Evolutionary conservation across 1,284 basidiomycete genomes (phyloP), one percentile per base, ranked within the genome.

Genomic region (Cryptococcus neoformans): DNA sequence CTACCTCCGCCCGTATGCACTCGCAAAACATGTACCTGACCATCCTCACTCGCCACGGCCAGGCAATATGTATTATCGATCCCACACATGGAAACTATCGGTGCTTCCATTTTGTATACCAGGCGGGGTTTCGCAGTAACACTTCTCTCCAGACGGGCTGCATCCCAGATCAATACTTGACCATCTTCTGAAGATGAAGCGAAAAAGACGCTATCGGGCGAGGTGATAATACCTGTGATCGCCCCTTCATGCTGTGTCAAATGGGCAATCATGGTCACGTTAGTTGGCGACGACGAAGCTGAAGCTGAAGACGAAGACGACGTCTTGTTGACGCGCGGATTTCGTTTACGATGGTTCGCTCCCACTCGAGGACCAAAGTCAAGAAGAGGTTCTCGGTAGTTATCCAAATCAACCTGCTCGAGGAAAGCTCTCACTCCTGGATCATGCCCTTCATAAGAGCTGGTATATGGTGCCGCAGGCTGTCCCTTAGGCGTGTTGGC

Each of bases 151-250:
- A 92, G 76, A 8, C 88, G 81, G 6, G 87, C 84, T 0, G 87
- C 84, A 68, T 92, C 90, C 90, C 89, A 92, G 6, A 91, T 81
- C 70, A 90, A 88, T 60, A 94, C 83, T 0, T 86, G 87, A 62
- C 87, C 86, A 69, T 96, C 92, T 62, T 89, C 86, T 1, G 92
- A 94, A 0, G 87, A 84, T 0, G 93, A 89, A 1, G 92, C 87
- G 67, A 99, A 98, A 81, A 97, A 99, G 62, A 87, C 79, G 62
- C 96, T 92, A 71, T 99, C 96, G 0, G 93, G 92, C 1, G 95
- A 88, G 9, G 95, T 89, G 0, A 88, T 87, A 14, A 99, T 80
- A 1, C 86, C 83, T 1, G 88, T 92, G 58, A 99, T 81, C 1
- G 85, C 81, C 14, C 87, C 88, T 0, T 85, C 84, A 69, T 97